These are phyloP conservation scores for Talaromyces sp. DNA, from an alignment of 2,329 filamentous ascomycete species.

Conservation along the genomic window DNA sequence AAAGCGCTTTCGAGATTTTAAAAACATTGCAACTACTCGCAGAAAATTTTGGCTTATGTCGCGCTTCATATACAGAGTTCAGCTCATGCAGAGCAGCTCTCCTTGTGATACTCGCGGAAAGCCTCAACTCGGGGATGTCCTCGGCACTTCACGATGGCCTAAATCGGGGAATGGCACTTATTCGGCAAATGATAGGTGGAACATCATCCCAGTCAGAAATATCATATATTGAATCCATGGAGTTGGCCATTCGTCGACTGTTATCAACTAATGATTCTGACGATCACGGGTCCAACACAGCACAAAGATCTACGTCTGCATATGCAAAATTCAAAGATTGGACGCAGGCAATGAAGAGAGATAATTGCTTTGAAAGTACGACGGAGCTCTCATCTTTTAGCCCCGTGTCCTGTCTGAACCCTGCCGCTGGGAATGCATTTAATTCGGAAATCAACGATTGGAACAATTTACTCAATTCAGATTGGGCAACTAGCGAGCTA, in stretches of 20 bases:
- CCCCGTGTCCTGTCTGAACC: conserved; percentile 9
- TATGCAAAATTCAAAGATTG: conserved; percentile 56
- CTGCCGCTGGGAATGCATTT: conserved; percentile 4
- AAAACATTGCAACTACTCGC: conserved; percentile 53
- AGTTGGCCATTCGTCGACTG: conserved; percentile 49
- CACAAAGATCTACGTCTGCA: conserved; percentile 44
- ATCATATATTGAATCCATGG: conserved; percentile 55
- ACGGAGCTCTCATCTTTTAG: conserved; percentile 20
- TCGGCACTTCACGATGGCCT: conserved; percentile 47
- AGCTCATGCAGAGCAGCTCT: conserved; percentile 58
- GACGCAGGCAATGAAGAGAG: conserved; percentile 27
- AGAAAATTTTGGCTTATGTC: conserved; percentile 54
- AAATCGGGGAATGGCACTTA: conserved; percentile 53
- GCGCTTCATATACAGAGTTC: conserved; percentile 59
- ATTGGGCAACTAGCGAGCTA: conserved; percentile 13
- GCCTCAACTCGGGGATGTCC: conserved; percentile 37
- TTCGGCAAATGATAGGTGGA: conserved; percentile 56
- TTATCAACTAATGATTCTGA: conserved; percentile 35
- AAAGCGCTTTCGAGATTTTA: conserved; percentile 54
- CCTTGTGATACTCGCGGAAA: conserved; percentile 49
- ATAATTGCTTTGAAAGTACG: conserved; percentile 4
- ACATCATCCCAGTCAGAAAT: conserved; percentile 55
- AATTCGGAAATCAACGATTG: conserved; percentile 11
- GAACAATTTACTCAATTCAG: conserved; percentile 9
- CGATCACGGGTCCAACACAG: conserved; percentile 7